Evolutionary conservation across 352 stramenopile genomes (phyloP), one percentile per base, ranked within the genome.

Genomic region (Globisporangium nodosum): DNA sequence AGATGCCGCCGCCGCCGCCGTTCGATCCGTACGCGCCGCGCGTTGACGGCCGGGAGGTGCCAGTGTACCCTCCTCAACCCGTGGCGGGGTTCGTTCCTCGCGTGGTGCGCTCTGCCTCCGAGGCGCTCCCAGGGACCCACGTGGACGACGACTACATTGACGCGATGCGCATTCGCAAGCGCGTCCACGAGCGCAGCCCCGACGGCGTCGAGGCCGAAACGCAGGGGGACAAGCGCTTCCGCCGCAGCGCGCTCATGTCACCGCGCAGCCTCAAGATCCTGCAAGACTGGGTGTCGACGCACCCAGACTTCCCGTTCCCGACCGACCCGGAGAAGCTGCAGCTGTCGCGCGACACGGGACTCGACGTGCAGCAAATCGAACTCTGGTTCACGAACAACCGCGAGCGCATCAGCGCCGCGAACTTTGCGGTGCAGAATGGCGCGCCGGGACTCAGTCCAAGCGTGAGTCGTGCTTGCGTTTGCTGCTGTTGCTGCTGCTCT

Each of bases 361-460:
- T 94, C 9, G 82, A 92, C 51, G 73, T 92, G 16, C 76, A 80
- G 52, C 85, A 94, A 69, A 81, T 92, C 31, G 85, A 94, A 58
- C 72, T 80, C n/a, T 94, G 82, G 85, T 84, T 94, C 54, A 84
- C 84, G 58, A 91, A 71, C 68, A 81, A 88, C 58, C 76, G 82
- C 40, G 81, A 89, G 31, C 85, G 84, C 58, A 75, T 78, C 42
- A 70, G 52, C 15, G 54, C 54, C 3, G 63, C 58, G n/a, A 69
- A 66, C 27, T 69, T 57, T 54, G 58, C 58, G 21, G 61, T 65
- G 21, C 63, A 69, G 52, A 65, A 65, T 16, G 60, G 60, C 54
- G 55, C 60, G 12, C 60, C 52, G 21, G 54, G 61, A 12, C 54
- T 65, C 47, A 70, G 56, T 42, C 62, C 61, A 37, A 72, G 37